Evolutionary conservation across 352 stramenopile genomes (phyloP).

Genomic region (Globisporangium radiosum): DNA sequence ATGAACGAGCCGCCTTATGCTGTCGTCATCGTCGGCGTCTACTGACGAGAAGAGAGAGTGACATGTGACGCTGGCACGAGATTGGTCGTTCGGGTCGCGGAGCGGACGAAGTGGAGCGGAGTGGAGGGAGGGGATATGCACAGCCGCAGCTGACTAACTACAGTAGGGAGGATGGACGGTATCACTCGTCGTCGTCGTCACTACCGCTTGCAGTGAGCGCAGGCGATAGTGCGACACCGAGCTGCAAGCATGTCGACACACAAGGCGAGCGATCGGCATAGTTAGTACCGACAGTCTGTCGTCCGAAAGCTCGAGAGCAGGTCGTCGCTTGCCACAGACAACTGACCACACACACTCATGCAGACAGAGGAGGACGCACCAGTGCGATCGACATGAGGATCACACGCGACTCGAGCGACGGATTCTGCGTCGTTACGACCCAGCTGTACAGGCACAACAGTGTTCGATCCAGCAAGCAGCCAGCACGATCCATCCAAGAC

Average conservation of each 20-base stretch:
- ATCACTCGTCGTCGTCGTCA: conserved; percentile 35
- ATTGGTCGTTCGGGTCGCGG: not conserved
- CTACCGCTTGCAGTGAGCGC: conserved; percentile 29
- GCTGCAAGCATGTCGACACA: conserved; percentile 17
- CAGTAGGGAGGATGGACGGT: not conserved
- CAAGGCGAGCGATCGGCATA: not conserved
- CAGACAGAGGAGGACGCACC: conserved; percentile 24
- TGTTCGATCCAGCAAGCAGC: conserved; percentile 7
- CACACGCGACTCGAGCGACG: conserved; percentile 50
- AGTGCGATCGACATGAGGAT: conserved; percentile 70
- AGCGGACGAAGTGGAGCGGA: not conserved
- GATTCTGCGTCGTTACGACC: conserved; percentile 46
- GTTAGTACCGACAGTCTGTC: not conserved
- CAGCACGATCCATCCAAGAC: not conserved
- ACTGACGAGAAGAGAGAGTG: too few relatives aligned
- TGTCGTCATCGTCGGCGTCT: too few relatives aligned
- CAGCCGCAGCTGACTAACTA: conserved; percentile 1
- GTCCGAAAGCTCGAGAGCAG: not conserved
- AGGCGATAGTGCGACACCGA: conserved; percentile 61
- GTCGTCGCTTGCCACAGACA: too few relatives aligned
- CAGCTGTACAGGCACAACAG: conserved; percentile 17
- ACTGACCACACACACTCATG: too few relatives aligned
- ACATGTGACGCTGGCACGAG: not conserved
- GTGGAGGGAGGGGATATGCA: conserved; percentile 3
- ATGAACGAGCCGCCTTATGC: too few relatives aligned